Conservation (phyloP, 139 green algal species). For the Chlamydomonas applanata region DNA sequence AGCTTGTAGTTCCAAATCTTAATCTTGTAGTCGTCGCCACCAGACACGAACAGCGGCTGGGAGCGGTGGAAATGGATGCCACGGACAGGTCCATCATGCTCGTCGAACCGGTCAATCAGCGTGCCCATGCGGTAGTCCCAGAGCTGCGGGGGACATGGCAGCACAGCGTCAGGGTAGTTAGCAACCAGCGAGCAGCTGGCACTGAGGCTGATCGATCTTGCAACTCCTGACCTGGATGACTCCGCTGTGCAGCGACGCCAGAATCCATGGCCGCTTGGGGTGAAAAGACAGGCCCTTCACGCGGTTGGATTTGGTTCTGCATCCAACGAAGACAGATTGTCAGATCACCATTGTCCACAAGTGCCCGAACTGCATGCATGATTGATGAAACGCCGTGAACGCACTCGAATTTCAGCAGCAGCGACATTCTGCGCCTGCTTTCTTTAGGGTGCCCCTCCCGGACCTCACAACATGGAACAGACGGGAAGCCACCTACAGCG, state of each 20-base stretch:
- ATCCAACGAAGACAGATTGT: background rate
- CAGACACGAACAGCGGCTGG: constrained; percentile 98
- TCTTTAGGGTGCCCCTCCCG: too few relatives aligned
- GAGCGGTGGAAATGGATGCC: constrained; percentile 95
- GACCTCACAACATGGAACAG: too few relatives aligned
- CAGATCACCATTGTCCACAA: background rate
- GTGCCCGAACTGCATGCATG: background rate
- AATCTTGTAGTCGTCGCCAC: constrained; percentile 87
- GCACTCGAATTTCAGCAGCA: constrained; percentile 20
- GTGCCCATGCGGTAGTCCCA: constrained; percentile 99
- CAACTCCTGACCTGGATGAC: constrained; percentile 86
- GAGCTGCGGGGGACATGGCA: constrained; percentile 69
- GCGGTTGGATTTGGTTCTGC: constrained; percentile 66
- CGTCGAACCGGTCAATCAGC: constrained; percentile 98
- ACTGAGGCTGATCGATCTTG: background rate
- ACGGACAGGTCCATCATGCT: constrained; percentile 98
- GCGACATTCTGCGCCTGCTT: background rate
- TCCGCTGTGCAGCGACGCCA: constrained; percentile 96
- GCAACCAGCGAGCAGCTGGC: background rate
- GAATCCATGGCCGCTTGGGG: constrained; percentile 98
- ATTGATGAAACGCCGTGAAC: background rate
- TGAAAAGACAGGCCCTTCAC: constrained; percentile 99
- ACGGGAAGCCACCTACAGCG: too few relatives aligned
- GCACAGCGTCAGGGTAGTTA: background rate
- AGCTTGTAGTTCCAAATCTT: constrained; percentile 99